phyloP scores from a whole-genome alignment of 2,329 filamentous ascomycete genomes.

The Amphichorda felina region DNA sequence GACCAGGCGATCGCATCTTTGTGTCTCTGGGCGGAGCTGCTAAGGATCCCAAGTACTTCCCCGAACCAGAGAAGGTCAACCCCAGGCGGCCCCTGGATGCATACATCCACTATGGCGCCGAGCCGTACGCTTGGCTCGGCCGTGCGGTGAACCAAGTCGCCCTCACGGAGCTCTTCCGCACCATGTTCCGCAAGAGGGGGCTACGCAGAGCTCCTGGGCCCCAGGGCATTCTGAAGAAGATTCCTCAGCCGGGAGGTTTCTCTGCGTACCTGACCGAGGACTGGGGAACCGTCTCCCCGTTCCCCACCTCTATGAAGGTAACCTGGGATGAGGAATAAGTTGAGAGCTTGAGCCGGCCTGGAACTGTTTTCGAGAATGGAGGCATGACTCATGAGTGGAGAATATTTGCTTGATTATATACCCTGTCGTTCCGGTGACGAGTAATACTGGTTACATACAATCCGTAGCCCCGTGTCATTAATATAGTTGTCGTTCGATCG shows the following conservation, averaged over 20 bases:
- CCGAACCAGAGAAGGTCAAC: conserved; percentile 46
- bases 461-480: no score
- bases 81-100: conserved; percentile 49
- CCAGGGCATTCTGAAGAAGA: conserved; percentile 57
- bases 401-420: neutral
- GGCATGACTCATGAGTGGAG: neutral
- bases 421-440: neutral
- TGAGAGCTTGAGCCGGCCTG: no score
- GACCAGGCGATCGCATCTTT: conserved; percentile 48
- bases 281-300: conserved; percentile 37
- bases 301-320: conserved; percentile 41
- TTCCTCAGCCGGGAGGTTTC: conserved; percentile 40
- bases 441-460: neutral
- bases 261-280: conserved; percentile 55
- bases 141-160: conserved; percentile 47
- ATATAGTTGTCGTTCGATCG: neutral
- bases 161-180: conserved; percentile 56
- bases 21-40: conserved; percentile 47
- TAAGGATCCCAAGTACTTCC: conserved; percentile 46
- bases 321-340: conserved; percentile 27
- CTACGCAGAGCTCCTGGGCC: conserved; percentile 49
- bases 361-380: no score
- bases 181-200: conserved; percentile 48
- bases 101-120: conserved; percentile 54
- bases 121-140: conserved; percentile 52